Base-by-base conservation (phyloP, 192 early-diverging fungal genomes). In the Coemansia sp. region DNA sequence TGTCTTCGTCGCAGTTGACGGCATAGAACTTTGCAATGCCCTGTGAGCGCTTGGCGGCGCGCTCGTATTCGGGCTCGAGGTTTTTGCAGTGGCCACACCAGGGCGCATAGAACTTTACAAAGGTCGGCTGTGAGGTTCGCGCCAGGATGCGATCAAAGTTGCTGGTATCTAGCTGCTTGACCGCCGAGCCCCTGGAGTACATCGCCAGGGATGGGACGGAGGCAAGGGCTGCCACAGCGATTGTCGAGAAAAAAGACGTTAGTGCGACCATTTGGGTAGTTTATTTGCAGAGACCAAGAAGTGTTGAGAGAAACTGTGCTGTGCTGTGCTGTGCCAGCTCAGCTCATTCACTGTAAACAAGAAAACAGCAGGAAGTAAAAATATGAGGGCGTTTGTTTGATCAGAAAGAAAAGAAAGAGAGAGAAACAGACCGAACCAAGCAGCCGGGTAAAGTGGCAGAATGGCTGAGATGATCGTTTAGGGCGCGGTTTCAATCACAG, bases 21-120 rank as follows among this genome's bases (percentile, higher is more conserved):
- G 92, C 89, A n/a, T 80, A 91, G 46, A 96, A 79, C 65, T 87
- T 89, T 10, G 82, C 94, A 6, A 94, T 67, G 15, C 92, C 92
- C 28, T 85, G 81, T 20, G 94, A 56, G 56, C 91, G 92, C 20
- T 72, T 68, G 9, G 93, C 95, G 0, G 87, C 95, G 30, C 88
- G 89, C 53, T 92, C 87, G 78, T 91, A 98, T 38, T 88, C 87
- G 14, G 93, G 93, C 15, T 80, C 86, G 52, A 93, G 57, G 19
- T 75, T 87, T 78, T 94, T 82, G 67, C 95, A 98, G 71, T 95
- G 89, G 17, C 92, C 92, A 71, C 93, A 94, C 90, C 95, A 98
- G 23, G 95, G 95, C 9, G 93, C 95, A 58, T 85, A 96, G 67
- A 98, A 98, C 64, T 95, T 91, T 18, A 90, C 88, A 50, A 92